Evolutionary conservation across 129 eudicot genomes (phyloP).

Genomic region (Dittrichia graveolens): DNA sequence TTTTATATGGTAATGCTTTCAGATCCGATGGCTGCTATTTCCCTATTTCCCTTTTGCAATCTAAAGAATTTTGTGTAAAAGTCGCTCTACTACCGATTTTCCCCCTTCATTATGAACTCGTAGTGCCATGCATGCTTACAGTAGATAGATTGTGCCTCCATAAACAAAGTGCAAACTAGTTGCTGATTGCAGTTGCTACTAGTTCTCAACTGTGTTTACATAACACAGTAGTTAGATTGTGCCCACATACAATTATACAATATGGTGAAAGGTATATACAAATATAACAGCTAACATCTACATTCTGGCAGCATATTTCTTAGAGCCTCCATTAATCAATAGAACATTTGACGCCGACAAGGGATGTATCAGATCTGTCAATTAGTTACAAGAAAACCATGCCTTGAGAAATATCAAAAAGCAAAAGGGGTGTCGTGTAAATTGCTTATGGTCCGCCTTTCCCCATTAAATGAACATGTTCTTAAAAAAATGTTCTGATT

Average conservation of each 20-base stretch:
- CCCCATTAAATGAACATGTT: slow-evolving; percentile 4
- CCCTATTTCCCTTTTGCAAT: slow-evolving; percentile 6
- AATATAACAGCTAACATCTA: background rate
- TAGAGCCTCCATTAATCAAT: background rate
- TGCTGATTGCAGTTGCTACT: background rate
- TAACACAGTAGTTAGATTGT: background rate
- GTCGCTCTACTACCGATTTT: slow-evolving; percentile 7
- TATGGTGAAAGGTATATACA: slow-evolving; percentile 1
- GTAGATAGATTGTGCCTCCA: slow-evolving; percentile 1
- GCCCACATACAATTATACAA: background rate
- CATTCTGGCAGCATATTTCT: slow-evolving; percentile 7
- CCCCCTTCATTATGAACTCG: slow-evolving; percentile 14
- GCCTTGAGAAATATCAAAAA: no score
- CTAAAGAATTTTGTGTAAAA: slow-evolving; percentile 17
- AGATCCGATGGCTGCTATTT: slow-evolving; percentile 2
- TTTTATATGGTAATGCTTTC: slow-evolving; percentile 13
- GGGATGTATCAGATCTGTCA: background rate
- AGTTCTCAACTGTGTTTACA: no score
- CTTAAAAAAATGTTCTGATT: background rate
- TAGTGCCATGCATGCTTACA: slow-evolving; percentile 1
- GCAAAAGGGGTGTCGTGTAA: no score
- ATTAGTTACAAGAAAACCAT: slow-evolving; percentile 4
- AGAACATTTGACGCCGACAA: background rate
- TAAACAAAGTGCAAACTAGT: background rate
- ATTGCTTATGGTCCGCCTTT: slow-evolving; percentile 9